These are phyloP conservation scores for Aphanomyces astaci DNA, from an alignment of 352 stramenopile genomes.

Conservation along the genomic window DNA sequence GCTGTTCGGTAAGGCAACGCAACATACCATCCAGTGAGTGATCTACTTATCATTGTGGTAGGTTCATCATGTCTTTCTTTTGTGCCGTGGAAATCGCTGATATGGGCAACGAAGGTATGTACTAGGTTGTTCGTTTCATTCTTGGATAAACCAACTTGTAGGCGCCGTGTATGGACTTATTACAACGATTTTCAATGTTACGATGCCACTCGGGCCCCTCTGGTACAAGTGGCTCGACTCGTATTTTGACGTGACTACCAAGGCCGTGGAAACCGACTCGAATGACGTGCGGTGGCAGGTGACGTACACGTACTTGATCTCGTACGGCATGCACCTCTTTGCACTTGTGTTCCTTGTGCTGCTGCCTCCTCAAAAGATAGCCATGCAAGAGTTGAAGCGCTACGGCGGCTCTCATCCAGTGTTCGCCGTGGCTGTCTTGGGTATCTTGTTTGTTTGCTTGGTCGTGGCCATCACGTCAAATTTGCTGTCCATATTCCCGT, in stretches of 20 bases:
- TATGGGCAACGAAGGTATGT: constrained; percentile 41
- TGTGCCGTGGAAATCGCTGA: constrained; percentile 49
- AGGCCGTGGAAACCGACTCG: constrained; percentile 48
- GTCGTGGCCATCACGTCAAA: constrained; percentile 48
- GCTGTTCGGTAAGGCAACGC: constrained; percentile 49
- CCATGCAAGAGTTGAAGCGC: constrained; percentile 57
- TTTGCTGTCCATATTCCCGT: constrained; percentile 50
- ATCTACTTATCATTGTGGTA: not conserved
- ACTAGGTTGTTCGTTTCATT: not conserved
- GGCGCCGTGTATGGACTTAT: constrained; percentile 53
- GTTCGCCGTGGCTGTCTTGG: constrained; percentile 31
- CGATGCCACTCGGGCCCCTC: constrained; percentile 34
- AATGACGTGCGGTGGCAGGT: constrained; percentile 38
- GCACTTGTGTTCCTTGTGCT: constrained; percentile 43
- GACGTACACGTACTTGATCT: constrained; percentile 43
- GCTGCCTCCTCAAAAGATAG: constrained; percentile 55
- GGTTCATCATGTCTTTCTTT: constrained; percentile 45
- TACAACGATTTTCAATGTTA: constrained; percentile 53
- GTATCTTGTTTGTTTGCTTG: constrained; percentile 35
- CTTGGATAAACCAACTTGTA: not conserved
- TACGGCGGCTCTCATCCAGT: constrained; percentile 37
- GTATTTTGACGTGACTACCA: constrained; percentile 35
- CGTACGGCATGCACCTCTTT: constrained; percentile 43
- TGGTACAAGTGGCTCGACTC: constrained; percentile 39
- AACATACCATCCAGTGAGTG: no score